Base-by-base conservation (phyloP, 2,329 filamentous ascomycete species). In the Aciculosporium take region DNA sequence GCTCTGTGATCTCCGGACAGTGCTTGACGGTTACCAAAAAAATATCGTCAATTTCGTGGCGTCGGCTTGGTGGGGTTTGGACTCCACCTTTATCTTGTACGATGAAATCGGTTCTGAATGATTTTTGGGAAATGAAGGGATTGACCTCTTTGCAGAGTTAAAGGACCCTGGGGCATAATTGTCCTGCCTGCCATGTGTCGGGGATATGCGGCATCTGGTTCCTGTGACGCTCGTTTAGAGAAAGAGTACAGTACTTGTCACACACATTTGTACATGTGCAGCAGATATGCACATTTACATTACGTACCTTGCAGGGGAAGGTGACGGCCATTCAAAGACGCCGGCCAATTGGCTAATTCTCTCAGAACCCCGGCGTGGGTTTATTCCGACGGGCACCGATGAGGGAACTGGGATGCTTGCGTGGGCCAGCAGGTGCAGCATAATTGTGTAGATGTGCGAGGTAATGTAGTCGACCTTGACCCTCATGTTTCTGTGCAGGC, bases 311-410 rank as follows among this genome's bases (percentile, higher is more conserved):
- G n/a, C n/a, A n/a, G n/a, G n/a, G 13, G 17, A 30, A 28, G 18
- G 37, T 13, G 27, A 2, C 18, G 17, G 20, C 20, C 5, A 32
- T 31, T 25, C 28, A 12, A 5, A 5, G 29, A 38, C 21, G 29
- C 21, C 33, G 31, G 32, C 39, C 39, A 40, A 34, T 34, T 34
- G 31, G 24, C 39, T n/a, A 34, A 40, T 40, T 40, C 8, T 29
- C 12, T 12, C 25, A 28, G 31, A 20, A 25, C n/a, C n/a, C 25
- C 15, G 21, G 23, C 5, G 8, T 15, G 10, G 10, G 33, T n/a
- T 20, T 31, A 33, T 31, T 20, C 25, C n/a, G 27, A 10, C 21
- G 27, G 39, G 20, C 27, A n/a, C 39, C 25, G 31, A 40, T 12
- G n/a, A 10, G 28, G 28, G 15, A 7, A 7, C 3, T 1, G 8